These are phyloP conservation scores for Spergularia marina DNA, from an alignment of 148 eudicot species.

Conservation along the genomic window DNA sequence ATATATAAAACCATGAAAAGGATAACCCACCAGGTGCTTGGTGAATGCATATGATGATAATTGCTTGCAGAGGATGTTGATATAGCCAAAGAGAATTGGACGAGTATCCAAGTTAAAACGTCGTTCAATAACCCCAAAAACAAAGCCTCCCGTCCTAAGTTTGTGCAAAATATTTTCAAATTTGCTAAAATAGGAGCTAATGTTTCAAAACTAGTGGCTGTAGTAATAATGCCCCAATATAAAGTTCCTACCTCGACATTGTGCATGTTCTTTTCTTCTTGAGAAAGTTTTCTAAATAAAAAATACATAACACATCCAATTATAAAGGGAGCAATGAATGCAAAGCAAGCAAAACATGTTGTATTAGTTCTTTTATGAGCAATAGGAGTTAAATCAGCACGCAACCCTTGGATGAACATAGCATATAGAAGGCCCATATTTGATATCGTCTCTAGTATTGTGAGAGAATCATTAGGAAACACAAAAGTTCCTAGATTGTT, in stretches of 20 bases:
- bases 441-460: slow-evolving; percentile 35
- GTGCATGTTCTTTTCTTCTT: not conserved
- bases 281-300: not conserved
- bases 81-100: slow-evolving; percentile 16
- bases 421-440: slow-evolving; percentile 43
- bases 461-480: slow-evolving; percentile 19
- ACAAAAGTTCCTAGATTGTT: not conserved
- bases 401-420: slow-evolving; percentile 51
- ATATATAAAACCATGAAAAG: slow-evolving; percentile 10
- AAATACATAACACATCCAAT: slow-evolving; percentile 24
- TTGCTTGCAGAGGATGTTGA: not conserved
- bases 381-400: slow-evolving; percentile 28
- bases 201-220: slow-evolving; percentile 30
- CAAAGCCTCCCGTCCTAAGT: slow-evolving; percentile 30
- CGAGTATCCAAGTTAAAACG: slow-evolving; percentile 24
- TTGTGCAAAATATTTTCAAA: slow-evolving; percentile 34
- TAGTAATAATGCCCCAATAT: slow-evolving; percentile 32
- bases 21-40: not conserved
- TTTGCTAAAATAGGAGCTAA: slow-evolving; percentile 31
- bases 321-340: slow-evolving; percentile 24
- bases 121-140: slow-evolving; percentile 25
- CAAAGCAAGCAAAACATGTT: slow-evolving; percentile 6
- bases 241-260: slow-evolving; percentile 8
- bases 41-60: not conserved
- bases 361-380: slow-evolving; percentile 15